A percentile compares a stretch with the other conserved stretches of the same genome.
Conservation (phyloP, 1,139 yeast species). For the Debaryomyces subglobosus region DNA sequence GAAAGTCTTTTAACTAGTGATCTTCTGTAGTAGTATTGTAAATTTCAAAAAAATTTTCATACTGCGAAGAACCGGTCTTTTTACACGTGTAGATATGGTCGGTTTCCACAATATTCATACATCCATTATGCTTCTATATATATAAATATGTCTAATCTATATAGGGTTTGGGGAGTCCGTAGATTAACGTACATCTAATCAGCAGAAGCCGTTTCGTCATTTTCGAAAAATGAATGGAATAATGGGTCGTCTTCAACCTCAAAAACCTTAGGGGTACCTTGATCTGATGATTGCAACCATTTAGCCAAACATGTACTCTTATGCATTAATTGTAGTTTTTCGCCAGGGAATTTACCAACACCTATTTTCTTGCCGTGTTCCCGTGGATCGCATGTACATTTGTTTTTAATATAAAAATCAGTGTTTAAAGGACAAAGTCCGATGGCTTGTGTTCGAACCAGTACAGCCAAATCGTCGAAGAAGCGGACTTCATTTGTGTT, state of each 20-base stretch:
- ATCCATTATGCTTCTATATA: background rate
- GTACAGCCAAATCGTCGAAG: conserved; percentile 21
- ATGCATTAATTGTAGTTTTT: conserved; percentile 6
- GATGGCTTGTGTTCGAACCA: conserved; percentile 13
- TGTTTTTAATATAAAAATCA: conserved; percentile 13
- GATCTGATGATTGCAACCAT: conserved; percentile 9
- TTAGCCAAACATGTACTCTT: conserved; percentile 6
- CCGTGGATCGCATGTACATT: conserved; percentile 19
- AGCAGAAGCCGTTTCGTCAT: background rate
- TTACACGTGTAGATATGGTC: background rate
- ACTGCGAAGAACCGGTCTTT: conserved; percentile 3
- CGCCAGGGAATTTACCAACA: background rate
- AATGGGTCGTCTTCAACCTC: background rate
- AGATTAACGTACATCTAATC: background rate
- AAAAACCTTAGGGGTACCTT: background rate
- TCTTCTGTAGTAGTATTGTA: background rate
- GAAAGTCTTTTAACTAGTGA: background rate
- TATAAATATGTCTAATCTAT: background rate
- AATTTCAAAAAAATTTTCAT: conserved; percentile 6
- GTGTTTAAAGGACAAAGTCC: conserved; percentile 21
- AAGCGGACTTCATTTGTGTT: conserved; percentile 15
- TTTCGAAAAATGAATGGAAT: background rate
- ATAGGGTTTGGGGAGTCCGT: no score
- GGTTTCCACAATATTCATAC: background rate
- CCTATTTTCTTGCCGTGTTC: conserved; percentile 2